Evolutionary conservation across 768 basidiomycete genomes (phyloP).

Genomic region (Harrya chromipes): DNA sequence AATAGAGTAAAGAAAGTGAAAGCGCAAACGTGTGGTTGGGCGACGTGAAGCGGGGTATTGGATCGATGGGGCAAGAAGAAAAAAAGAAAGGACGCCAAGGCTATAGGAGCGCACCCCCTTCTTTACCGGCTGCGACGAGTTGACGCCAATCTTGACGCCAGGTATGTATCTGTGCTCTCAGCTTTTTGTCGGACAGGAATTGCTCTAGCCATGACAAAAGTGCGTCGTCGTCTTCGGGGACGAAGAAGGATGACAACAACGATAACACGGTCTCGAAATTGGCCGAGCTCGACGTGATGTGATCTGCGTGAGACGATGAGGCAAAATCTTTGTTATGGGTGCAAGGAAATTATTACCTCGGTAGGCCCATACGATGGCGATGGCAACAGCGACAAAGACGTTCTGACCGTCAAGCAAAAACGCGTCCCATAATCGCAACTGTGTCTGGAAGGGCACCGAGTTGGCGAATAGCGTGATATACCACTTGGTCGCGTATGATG

Average conservation of each 20-base stretch:
- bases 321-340: conserved; percentile 3
- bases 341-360: conserved; percentile 57
- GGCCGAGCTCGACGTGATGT: conserved; percentile 75
- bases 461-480: conserved; percentile 98
- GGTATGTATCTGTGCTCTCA: conserved; percentile 60
- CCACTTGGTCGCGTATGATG: conserved; percentile 98
- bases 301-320: conserved; percentile 47
- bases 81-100: background rate
- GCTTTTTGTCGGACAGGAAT: conserved; percentile 56
- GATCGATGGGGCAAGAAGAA: no score
- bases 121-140: conserved; percentile 63
- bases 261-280: conserved; percentile 92
- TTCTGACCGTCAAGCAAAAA: conserved; percentile 91
- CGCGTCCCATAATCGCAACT: conserved; percentile 92
- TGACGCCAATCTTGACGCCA: conserved; percentile 84
- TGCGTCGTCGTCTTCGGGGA: conserved; percentile 85
- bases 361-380: conserved; percentile 91
- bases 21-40: conserved; percentile 1
- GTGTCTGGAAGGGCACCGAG: conserved; percentile 92
- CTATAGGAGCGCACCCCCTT: conserved; percentile 58
- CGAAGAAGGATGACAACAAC: conserved; percentile 89
- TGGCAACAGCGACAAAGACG: conserved; percentile 77
- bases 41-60: conserved; percentile 2
- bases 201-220: conserved; percentile 79
- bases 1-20: conserved; percentile 19